phyloP scores from a whole-genome alignment of 2,329 filamentous ascomycete genomes.

The Orbilia brochopaga region DNA sequence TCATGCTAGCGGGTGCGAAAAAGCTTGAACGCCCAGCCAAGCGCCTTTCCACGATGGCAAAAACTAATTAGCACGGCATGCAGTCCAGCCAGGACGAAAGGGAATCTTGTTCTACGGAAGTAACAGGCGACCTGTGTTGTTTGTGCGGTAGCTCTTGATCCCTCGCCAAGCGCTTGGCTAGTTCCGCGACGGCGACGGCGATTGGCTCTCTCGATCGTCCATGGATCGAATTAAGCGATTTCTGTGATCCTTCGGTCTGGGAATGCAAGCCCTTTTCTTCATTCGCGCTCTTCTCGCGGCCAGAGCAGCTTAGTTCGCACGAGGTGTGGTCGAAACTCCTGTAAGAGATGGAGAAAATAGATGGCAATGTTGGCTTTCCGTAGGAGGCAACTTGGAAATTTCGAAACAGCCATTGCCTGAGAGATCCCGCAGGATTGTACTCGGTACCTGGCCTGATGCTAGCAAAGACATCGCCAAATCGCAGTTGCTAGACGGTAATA shows the following conservation, averaged over 20 bases:
- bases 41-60: conserved; percentile 3
- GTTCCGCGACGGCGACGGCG: not conserved
- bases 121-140: conserved; percentile 27
- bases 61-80: conserved; percentile 6
- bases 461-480: too few relatives aligned
- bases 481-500: too few relatives aligned
- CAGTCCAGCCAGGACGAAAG: not conserved
- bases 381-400: too few relatives aligned
- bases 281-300: not conserved
- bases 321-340: not conserved
- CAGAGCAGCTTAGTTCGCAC: not conserved
- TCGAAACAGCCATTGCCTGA: too few relatives aligned
- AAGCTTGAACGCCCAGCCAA: conserved; percentile 7
- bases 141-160: conserved; percentile 34
- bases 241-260: conserved; percentile 16
- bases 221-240: conserved; percentile 24
- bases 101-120: not conserved
- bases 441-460: too few relatives aligned
- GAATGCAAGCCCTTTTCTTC: conserved; percentile 9
- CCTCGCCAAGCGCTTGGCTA: conserved; percentile 43
- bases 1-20: not conserved
- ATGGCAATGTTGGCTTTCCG: not conserved
- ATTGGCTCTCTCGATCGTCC: conserved; percentile 29
- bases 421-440: too few relatives aligned
- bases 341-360: not conserved